A percentile compares a stretch with the other conserved stretches of the same genome.
phyloP scores from a whole-genome alignment of 768 basidiomycete species.

The Fomitopsis pulvina region DNA sequence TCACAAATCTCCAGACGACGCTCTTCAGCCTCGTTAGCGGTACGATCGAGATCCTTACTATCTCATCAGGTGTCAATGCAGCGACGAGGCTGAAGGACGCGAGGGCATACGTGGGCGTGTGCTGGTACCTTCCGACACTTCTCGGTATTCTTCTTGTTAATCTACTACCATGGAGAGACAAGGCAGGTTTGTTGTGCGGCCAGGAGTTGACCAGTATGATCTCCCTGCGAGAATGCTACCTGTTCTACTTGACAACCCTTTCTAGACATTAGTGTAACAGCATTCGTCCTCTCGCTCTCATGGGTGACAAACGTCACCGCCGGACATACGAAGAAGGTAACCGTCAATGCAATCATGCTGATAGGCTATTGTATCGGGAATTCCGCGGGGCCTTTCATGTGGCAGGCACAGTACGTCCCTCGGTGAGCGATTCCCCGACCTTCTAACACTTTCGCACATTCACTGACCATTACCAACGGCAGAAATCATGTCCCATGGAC shows the following conservation, averaged over 20 bases:
- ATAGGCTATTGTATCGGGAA: constrained; percentile 65
- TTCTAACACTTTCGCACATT: background rate
- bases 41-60: constrained; percentile 2
- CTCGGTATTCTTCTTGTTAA: constrained; percentile 57
- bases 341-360: constrained; percentile 67
- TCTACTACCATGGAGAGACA: constrained; percentile 56
- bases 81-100: constrained; percentile 39
- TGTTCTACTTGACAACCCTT: background rate
- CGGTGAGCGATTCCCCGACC: constrained; percentile 31
- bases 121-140: constrained; percentile 60
- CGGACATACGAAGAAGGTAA: constrained; percentile 68
- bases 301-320: constrained; percentile 64
- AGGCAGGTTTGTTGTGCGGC: constrained; percentile 56
- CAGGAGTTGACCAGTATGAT: constrained; percentile 45
- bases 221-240: background rate
- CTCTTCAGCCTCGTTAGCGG: constrained; percentile 31
- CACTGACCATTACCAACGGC: background rate
- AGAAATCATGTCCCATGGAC: constrained; percentile 76
- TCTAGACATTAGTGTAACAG: constrained; percentile 45
- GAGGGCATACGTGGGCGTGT: constrained; percentile 50
- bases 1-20: constrained; percentile 49
- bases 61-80: constrained; percentile 1
- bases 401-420: constrained; percentile 62
- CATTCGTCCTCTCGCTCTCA: constrained; percentile 52
- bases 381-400: constrained; percentile 69